Evolutionary conservation across 2,329 filamentous ascomycete species (phyloP).

Genomic region (Xylariaceae sp.): DNA sequence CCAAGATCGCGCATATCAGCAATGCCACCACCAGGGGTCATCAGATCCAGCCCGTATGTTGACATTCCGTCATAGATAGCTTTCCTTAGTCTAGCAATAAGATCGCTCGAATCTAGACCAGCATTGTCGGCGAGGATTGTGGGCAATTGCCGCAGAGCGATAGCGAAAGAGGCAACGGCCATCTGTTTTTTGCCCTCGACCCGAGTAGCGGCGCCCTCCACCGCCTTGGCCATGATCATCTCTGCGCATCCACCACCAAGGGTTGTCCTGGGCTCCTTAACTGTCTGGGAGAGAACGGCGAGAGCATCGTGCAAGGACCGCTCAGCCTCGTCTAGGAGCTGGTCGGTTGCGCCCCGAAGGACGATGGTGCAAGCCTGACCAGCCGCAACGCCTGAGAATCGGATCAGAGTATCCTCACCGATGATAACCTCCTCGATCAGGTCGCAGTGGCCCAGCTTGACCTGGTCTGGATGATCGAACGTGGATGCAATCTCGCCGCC

Average conservation of each 20-base stretch:
- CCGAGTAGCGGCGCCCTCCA: constrained; percentile 88
- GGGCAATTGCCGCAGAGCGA: constrained; percentile 85
- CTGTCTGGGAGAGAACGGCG: constrained; percentile 92
- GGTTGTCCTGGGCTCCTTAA: constrained; percentile 89
- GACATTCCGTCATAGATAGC: constrained; percentile 93
- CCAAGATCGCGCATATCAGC: constrained; percentile 93
- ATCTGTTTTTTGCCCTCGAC: constrained; percentile 96
- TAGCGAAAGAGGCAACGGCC: constrained; percentile 84
- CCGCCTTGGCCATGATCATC: constrained; percentile 99
- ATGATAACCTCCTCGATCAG: constrained; percentile 97
- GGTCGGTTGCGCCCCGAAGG: constrained; percentile 90
- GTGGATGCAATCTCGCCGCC: constrained; percentile 97
- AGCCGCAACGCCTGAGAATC: constrained; percentile 92
- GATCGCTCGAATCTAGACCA: constrained; percentile 89
- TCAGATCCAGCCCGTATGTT: constrained; percentile 84
- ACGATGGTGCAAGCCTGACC: constrained; percentile 96
- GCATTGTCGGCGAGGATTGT: constrained; percentile 98
- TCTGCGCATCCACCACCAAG: constrained; percentile 94
- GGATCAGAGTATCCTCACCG: constrained; percentile 94
- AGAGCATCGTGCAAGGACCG: constrained; percentile 93
- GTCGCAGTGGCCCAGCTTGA: constrained; percentile 93
- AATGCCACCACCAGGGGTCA: constrained; percentile 86
- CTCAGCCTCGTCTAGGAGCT: constrained; percentile 95
- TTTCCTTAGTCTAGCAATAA: constrained; percentile 86
- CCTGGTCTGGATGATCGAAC: constrained; percentile 95